Percentiles rank a stretch among this genome's conserved stretches.
Conservation (phyloP, 2,329 filamentous ascomycete species). For the Alternaria conjuncta region DNA sequence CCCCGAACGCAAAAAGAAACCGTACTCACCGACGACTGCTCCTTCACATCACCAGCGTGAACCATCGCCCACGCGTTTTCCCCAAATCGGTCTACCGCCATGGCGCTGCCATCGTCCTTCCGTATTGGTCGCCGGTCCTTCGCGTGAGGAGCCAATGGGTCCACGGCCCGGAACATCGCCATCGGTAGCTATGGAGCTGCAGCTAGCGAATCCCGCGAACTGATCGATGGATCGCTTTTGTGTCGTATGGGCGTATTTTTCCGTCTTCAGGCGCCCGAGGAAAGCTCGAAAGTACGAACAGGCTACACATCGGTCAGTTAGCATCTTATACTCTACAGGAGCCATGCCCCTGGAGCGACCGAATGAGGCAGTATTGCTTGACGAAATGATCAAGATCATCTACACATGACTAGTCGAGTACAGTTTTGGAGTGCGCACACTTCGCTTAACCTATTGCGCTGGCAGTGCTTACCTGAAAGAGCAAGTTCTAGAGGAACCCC, state of each 20-base stretch:
- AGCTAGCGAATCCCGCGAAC: conserved; percentile 1
- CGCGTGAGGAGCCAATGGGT: not conserved
- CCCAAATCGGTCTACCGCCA: not conserved
- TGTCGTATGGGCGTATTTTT: not conserved
- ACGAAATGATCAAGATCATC: not conserved
- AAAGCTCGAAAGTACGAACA: not conserved
- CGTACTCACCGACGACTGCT: conserved; percentile 4
- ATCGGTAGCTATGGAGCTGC: conserved; percentile 8
- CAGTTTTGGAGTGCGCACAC: conserved; percentile 5
- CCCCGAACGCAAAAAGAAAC: conserved; percentile 2
- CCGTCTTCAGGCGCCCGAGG: not conserved
- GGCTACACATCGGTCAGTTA: not conserved
- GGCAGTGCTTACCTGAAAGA: conserved; percentile 26
- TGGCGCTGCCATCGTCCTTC: not conserved
- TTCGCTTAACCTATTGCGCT: conserved; percentile 18
- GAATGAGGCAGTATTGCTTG: not conserved
- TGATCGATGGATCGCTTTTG: not conserved
- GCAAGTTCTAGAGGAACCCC: conserved; percentile 4
- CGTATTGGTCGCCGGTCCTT: not conserved
- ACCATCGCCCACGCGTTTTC: conserved; percentile 7
- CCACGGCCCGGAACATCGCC: conserved; percentile 9
- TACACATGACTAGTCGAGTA: not conserved
- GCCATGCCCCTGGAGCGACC: not conserved
- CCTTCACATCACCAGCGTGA: not conserved
- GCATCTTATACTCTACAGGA: not conserved